Conservation (phyloP, 371 early-diverging fungal species). For the Mucor plumbeus region DNA sequence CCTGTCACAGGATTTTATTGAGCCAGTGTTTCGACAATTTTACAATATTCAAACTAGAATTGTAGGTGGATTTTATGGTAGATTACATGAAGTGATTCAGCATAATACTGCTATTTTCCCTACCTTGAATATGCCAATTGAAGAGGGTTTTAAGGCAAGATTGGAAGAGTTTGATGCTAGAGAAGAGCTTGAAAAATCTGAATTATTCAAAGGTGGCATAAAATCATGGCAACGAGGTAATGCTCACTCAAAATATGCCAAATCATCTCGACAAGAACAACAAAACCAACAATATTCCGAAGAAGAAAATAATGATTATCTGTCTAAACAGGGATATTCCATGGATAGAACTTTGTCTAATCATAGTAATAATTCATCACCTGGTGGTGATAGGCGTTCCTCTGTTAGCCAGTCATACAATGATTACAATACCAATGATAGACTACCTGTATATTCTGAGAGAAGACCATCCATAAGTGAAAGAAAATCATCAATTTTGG, state of each 20-base stretch:
- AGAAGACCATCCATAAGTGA: neutral
- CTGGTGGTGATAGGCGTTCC: neutral
- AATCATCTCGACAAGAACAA: neutral
- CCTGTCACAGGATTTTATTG: constrained; percentile 63
- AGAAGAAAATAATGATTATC: neutral
- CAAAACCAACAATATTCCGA: neutral
- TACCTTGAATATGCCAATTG: constrained; percentile 39
- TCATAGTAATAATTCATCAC: neutral
- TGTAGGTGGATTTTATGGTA: constrained; percentile 53
- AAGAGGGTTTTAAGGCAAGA: constrained; percentile 38
- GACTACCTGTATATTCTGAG: neutral
- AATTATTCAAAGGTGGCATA: constrained; percentile 14
- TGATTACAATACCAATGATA: neutral
- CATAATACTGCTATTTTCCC: constrained; percentile 36
- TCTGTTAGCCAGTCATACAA: neutral
- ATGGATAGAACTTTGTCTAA: neutral
- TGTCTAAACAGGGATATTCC: neutral
- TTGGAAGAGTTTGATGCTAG: constrained; percentile 28
- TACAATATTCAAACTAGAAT: constrained; percentile 72
- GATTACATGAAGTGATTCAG: constrained; percentile 56
- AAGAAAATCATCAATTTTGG: neutral
- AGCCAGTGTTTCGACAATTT: constrained; percentile 74
- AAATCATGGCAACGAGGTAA: constrained; percentile 12
- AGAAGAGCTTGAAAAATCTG: constrained; percentile 41
- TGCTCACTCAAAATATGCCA: neutral